These are phyloP conservation scores for Xylariaceae sp. DNA, from an alignment of 2,329 filamentous ascomycete species.

Conservation along the genomic window DNA sequence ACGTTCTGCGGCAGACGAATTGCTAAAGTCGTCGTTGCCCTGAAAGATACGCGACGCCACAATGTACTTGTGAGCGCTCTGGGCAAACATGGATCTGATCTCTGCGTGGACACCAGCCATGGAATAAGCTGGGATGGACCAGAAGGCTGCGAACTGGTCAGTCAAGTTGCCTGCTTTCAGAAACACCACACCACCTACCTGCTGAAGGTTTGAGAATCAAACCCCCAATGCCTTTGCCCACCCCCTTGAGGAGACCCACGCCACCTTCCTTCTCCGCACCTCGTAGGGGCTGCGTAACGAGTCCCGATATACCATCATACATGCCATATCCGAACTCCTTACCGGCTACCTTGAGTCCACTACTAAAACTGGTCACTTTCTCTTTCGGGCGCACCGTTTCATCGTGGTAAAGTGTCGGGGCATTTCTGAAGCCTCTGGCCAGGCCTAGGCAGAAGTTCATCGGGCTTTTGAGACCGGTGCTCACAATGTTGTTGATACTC, in stretches of 20 bases:
- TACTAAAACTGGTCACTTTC: conserved; percentile 69
- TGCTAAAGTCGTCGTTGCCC: conserved; percentile 58
- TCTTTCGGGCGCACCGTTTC: conserved; percentile 70
- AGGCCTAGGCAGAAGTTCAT: conserved; percentile 79
- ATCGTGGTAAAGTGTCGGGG: conserved; percentile 78
- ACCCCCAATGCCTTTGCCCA: conserved; percentile 78
- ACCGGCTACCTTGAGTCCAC: conserved; percentile 68
- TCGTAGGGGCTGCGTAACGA: conserved; percentile 69
- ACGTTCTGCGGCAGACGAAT: conserved; percentile 49
- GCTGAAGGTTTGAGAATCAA: conserved; percentile 75
- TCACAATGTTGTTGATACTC: conserved; percentile 64
- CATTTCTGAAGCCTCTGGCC: conserved; percentile 82
- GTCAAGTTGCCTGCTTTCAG: neutral
- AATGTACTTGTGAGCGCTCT: conserved; percentile 70
- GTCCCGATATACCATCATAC: conserved; percentile 73
- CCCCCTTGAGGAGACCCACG: conserved; percentile 64
- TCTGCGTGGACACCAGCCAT: conserved; percentile 79
- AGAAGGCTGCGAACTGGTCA: conserved; percentile 39
- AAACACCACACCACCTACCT: conserved; percentile 38
- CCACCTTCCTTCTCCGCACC: conserved; percentile 59
- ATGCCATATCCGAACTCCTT: conserved; percentile 72
- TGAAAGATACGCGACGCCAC: conserved; percentile 69
- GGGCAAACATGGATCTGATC: conserved; percentile 61
- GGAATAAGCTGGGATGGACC: conserved; percentile 69
- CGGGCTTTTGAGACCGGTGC: conserved; percentile 68